Evolutionary conservation across 2,329 filamentous ascomycete genomes (phyloP), one percentile per base, ranked within the genome.

Genomic region (Pseudocercospora macadamiae): DNA sequence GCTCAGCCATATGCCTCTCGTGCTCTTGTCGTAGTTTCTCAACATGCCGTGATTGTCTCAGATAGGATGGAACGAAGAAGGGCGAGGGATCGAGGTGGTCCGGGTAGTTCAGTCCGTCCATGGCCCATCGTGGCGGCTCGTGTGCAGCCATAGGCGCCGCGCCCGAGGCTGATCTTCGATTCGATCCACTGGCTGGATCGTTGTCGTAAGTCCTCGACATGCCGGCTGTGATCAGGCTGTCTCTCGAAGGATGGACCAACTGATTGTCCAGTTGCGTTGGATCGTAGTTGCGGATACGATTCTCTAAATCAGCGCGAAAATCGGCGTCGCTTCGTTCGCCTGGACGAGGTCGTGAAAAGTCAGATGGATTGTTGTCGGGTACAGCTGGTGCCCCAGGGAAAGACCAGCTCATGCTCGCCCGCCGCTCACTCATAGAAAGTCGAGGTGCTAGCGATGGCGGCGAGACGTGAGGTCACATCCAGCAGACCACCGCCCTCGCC

Each of bases 51-150:
- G 91, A 93, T 36, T 85, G 85, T 66, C 82, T 81, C 44, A 97
- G 83, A 75, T 97, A 97, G 4, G 91, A 92, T 0, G 93, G 93
- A 9, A 88, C 83, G 74, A 96, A 92, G 79, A 93, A 93, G 4
- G 65, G 61, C 30, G 28, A n/a, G n/a, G 69, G 64, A 39, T 70
- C 66, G 5, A 70, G 66, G 32, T 67, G 64, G 26, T 61, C 54
- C 26, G 54, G 44, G 30, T 59, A 66, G 16, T 57, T 57, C 48
- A 64, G 21, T 8, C 60, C 56, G 32, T 66, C 63, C 59, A 56
- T 61, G 63, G 10, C 63, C 60, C 47, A 60, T 51, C n/a, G 59
- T 65, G 16, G 42, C 57, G 28, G 55, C 60, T 48, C 58, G 60
- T 32, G 55, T 57, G 59, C 60, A n/a, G n/a, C n/a, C n/a, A n/a